These are phyloP conservation scores for Suillus fuscotomentosus DNA, from an alignment of 768 basidiomycete species.

Conservation along the genomic window DNA sequence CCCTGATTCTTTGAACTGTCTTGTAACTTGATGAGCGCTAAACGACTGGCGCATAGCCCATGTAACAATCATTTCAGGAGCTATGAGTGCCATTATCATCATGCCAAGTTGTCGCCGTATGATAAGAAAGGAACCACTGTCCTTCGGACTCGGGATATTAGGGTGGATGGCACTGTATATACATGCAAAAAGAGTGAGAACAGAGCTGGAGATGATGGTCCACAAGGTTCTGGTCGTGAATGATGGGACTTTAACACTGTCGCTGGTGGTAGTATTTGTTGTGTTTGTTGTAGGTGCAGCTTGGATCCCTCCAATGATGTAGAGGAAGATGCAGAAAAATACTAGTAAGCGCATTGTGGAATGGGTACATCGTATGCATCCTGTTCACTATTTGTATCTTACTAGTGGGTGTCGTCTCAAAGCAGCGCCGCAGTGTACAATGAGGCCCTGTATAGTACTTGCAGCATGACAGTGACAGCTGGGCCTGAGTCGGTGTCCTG, in stretches of 20 bases:
- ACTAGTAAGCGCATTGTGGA: background rate
- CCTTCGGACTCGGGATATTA: constrained; percentile 15
- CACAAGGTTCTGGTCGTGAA: background rate
- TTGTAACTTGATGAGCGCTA: constrained; percentile 8
- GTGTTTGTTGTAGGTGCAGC: background rate
- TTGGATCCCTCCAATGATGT: background rate
- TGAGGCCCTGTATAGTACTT: too few species aligned
- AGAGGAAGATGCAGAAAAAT: background rate
- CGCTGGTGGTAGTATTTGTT: background rate
- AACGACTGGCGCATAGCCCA: constrained; percentile 21
- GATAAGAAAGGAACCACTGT: background rate
- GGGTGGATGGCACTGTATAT: constrained; percentile 26
- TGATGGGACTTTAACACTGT: background rate
- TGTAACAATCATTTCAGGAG: constrained; percentile 21
- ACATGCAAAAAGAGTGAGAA: constrained; percentile 21
- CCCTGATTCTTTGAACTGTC: background rate
- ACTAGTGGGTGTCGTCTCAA: background rate
- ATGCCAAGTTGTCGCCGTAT: constrained; percentile 4
- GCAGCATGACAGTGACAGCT: too few species aligned
- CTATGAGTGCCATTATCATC: constrained; percentile 16
- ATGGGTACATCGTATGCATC: background rate
- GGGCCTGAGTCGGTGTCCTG: too few species aligned
- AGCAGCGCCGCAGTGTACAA: too few species aligned
- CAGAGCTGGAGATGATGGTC: background rate
- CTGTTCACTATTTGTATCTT: background rate